Conservation (phyloP, 148 eudicot genomes). For the Oxyria digyna region DNA sequence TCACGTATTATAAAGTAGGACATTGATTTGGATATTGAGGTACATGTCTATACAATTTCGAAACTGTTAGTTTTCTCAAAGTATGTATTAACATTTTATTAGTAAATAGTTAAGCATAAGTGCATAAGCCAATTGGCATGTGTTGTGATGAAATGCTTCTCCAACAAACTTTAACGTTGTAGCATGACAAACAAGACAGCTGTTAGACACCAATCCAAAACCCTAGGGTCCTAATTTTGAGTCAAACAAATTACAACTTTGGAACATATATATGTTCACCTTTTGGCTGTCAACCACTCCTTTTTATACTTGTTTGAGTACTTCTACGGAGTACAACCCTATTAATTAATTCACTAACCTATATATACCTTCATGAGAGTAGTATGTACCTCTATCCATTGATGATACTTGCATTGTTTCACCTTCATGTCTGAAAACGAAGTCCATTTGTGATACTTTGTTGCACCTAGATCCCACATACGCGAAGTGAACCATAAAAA, state of each 20-base stretch:
- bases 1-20: neutral
- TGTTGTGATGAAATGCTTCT: neutral
- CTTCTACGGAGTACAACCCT: neutral
- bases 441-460: neutral
- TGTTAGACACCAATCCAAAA: neutral
- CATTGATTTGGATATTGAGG: neutral
- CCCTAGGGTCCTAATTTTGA: neutral
- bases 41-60: neutral
- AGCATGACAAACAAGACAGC: neutral
- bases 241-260: neutral
- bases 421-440: too few relatives aligned
- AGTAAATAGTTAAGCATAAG: too few relatives aligned
- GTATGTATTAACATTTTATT: neutral
- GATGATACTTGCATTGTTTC: neutral
- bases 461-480: too few relatives aligned
- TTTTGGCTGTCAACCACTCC: constrained; percentile 1
- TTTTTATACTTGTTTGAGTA: neutral
- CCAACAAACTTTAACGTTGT: neutral
- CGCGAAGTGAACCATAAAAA: neutral
- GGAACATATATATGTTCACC: neutral
- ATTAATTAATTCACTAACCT: neutral
- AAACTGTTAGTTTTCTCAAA: neutral
- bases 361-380: neutral
- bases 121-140: neutral
- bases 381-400: neutral